A percentile compares a stretch with the other conserved stretches of the same genome.
Conservation (phyloP, 768 basidiomycete genomes). For the Kwoniella mangroviensis region DNA sequence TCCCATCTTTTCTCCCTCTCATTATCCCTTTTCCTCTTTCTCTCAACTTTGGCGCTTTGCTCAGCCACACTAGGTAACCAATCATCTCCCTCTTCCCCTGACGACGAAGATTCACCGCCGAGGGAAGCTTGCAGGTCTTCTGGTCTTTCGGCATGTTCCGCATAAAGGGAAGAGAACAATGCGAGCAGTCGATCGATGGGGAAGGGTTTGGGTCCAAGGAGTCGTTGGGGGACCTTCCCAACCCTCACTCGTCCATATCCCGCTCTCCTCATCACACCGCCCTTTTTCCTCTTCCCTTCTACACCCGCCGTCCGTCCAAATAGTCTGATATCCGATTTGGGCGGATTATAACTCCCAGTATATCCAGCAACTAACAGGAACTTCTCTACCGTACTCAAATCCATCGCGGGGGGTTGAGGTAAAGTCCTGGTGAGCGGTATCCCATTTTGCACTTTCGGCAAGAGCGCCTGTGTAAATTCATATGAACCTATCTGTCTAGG, state of each 20-base stretch:
- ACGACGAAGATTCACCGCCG: slow-evolving; percentile 58
- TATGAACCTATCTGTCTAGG: slow-evolving; percentile 34
- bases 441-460: slow-evolving; percentile 9
- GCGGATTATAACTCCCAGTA: slow-evolving; percentile 82
- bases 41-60: slow-evolving; percentile 74
- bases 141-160: slow-evolving; percentile 57
- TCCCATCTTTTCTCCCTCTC: slow-evolving; percentile 89
- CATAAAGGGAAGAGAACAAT: slow-evolving; percentile 70
- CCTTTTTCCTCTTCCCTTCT: slow-evolving; percentile 60
- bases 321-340: slow-evolving; percentile 77
- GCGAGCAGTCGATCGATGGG: slow-evolving; percentile 78
- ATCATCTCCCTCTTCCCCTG: slow-evolving; percentile 38
- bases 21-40: slow-evolving; percentile 69
- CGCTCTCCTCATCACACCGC: slow-evolving; percentile 60
- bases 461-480: slow-evolving; percentile 35
- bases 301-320: slow-evolving; percentile 73
- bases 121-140: slow-evolving; percentile 77
- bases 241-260: slow-evolving; percentile 44
- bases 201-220: slow-evolving; percentile 77
- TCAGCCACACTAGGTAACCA: slow-evolving; percentile 63
- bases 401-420: slow-evolving; percentile 33
- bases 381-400: slow-evolving; percentile 61
- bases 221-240: slow-evolving; percentile 66
- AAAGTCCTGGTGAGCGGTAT: slow-evolving; percentile 3
- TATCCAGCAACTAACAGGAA: slow-evolving; percentile 77